Evolutionary conservation across 352 stramenopile species (phyloP).

Genomic region (Phytophthora pini): DNA sequence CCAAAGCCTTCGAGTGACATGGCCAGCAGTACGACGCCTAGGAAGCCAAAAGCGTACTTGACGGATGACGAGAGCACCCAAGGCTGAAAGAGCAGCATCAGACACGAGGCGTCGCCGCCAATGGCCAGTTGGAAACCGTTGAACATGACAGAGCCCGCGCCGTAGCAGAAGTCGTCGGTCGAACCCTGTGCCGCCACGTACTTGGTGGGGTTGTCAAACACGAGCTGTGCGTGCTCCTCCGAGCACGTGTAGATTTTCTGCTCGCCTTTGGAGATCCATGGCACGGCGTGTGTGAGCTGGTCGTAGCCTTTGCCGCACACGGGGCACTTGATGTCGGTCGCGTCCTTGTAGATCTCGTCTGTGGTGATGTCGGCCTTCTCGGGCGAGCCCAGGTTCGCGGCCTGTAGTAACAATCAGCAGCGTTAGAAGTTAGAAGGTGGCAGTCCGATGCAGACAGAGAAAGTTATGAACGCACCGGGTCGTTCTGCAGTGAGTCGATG

Average conservation of each 20-base stretch:
- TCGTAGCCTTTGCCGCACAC: constrained; percentile 67
- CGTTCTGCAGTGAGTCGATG: constrained; percentile 80
- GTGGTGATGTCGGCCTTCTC: constrained; percentile 56
- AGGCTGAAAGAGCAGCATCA: constrained; percentile 82
- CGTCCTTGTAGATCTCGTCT: constrained; percentile 78
- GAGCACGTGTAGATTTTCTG: constrained; percentile 86
- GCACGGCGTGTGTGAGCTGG: constrained; percentile 75
- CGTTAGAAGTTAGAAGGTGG: not conserved
- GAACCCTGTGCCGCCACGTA: constrained; percentile 46
- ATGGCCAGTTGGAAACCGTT: constrained; percentile 83
- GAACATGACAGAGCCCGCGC: constrained; percentile 83
- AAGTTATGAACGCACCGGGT: constrained; percentile 51
- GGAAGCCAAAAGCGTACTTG: constrained; percentile 84
- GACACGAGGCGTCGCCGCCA: constrained; percentile 60
- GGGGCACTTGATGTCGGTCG: constrained; percentile 60
- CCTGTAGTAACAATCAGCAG: constrained; percentile 4
- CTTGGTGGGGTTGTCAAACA: constrained; percentile 54
- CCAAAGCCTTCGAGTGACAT: constrained; percentile 74
- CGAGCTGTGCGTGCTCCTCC: constrained; percentile 57
- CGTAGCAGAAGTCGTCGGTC: constrained; percentile 62
- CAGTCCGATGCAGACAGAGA: not conserved
- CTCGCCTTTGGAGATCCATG: constrained; percentile 73
- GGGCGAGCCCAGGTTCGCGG: constrained; percentile 50
- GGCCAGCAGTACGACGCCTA: constrained; percentile 70
- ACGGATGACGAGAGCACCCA: constrained; percentile 69